These are phyloP conservation scores for Aspergillus mulundensis DNA, from an alignment of 495 filamentous ascomycete species.

Conservation along the genomic window DNA sequence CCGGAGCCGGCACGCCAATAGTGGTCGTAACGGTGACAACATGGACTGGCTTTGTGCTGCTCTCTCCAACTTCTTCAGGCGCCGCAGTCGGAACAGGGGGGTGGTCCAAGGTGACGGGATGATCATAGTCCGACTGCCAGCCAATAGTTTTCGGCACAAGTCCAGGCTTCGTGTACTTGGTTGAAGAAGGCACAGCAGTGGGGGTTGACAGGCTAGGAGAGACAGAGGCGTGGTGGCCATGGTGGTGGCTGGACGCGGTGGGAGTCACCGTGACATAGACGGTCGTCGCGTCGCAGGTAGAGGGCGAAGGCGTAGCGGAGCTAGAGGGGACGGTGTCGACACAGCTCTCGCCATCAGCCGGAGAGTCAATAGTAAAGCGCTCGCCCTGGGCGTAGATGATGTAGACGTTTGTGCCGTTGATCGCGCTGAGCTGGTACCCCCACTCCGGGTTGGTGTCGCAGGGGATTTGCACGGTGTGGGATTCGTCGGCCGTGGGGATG, in stretches of 20 bases:
- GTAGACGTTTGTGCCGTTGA: slow-evolving; percentile 48
- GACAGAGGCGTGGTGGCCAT: neutral
- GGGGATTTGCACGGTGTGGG: slow-evolving; percentile 34
- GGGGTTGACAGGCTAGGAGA: slow-evolving; percentile 5
- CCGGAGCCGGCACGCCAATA: neutral
- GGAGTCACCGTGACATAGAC: slow-evolving; percentile 26
- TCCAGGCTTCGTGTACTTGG: slow-evolving; percentile 20
- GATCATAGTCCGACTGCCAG: slow-evolving; percentile 26
- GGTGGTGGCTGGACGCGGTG: slow-evolving; percentile 16
- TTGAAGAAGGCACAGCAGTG: slow-evolving; percentile 9
- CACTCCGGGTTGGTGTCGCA: slow-evolving; percentile 36
- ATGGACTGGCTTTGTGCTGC: neutral
- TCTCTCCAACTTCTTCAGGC: neutral
- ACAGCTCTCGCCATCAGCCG: slow-evolving; percentile 13
- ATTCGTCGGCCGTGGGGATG: slow-evolving; percentile 29
- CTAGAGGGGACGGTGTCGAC: neutral
- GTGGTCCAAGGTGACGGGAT: slow-evolving; percentile 23
- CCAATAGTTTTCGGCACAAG: slow-evolving; percentile 27
- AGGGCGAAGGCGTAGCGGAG: neutral
- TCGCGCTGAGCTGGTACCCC: slow-evolving; percentile 46
- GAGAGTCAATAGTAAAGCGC: slow-evolving; percentile 32
- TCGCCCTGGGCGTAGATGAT: slow-evolving; percentile 45
- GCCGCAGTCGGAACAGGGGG: slow-evolving; percentile 12
- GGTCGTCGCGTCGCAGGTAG: slow-evolving; percentile 15
- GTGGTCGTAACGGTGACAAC: neutral